phyloP scores from a whole-genome alignment of 305 asterid genomes.

The Solanum chacoense region DNA sequence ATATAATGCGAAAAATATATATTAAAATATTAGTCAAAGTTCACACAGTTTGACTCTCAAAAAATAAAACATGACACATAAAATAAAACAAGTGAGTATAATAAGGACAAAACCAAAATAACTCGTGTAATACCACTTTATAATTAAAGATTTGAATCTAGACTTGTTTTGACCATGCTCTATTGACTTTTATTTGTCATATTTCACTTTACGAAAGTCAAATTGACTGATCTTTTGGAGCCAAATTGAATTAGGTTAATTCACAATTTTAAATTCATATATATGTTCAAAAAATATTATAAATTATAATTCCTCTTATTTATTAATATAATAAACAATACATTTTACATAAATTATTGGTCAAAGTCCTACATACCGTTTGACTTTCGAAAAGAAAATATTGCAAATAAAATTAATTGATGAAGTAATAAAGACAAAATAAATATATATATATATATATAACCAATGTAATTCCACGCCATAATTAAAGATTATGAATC shows the following conservation, averaged over 20 bases:
- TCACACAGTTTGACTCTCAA: background rate
- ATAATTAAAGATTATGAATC: background rate
- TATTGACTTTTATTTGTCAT: no score
- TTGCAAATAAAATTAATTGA: background rate
- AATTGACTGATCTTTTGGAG: background rate
- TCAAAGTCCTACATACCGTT: background rate
- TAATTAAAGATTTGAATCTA: background rate
- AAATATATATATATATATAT: background rate
- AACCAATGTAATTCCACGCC: background rate
- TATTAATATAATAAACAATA: background rate
- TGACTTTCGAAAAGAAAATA: background rate
- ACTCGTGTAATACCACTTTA: background rate
- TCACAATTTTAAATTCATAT: background rate
- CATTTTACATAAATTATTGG: background rate
- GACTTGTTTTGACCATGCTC: background rate
- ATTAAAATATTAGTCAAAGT: background rate
- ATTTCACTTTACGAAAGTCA: background rate
- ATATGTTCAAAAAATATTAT: background rate
- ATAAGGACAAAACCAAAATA: background rate
- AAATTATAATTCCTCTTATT: background rate
- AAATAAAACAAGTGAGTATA: background rate
- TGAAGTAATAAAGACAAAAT: background rate
- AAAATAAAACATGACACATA: background rate
- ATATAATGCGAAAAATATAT: background rate
- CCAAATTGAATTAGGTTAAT: background rate